These are phyloP conservation scores for Zymoseptoria brevis DNA, from an alignment of 2,329 filamentous ascomycete genomes.

Conservation along the genomic window DNA sequence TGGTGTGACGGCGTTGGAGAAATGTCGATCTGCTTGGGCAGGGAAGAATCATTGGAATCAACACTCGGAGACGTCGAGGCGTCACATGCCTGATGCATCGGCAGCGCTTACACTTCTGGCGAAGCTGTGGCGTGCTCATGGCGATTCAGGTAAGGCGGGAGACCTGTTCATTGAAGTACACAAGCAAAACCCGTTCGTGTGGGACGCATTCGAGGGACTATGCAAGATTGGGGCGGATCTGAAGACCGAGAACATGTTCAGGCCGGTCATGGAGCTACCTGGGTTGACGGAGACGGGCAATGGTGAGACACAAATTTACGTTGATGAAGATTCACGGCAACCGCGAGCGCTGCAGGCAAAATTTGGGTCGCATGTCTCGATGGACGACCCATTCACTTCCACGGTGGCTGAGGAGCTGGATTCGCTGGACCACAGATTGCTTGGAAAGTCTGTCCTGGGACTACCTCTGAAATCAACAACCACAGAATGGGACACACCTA, in stretches of 20 bases:
- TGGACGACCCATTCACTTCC: conserved; percentile 39
- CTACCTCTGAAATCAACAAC: conserved; percentile 16
- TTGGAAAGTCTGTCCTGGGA: conserved; percentile 32
- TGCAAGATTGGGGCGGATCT: conserved; percentile 77
- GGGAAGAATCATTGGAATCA: conserved; percentile 67
- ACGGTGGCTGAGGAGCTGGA: conserved; percentile 26
- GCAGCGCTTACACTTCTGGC: conserved; percentile 77
- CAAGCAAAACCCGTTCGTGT: conserved; percentile 90
- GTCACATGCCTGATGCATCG: conserved; percentile 72
- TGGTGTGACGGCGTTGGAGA: conserved; percentile 76
- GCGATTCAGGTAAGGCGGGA: conserved; percentile 72
- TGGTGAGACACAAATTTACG: conserved; percentile 22
- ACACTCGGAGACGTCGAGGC: conserved; percentile 67
- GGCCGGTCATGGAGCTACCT: conserved; percentile 56
- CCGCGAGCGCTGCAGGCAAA: conserved; percentile 21
- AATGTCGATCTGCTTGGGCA: conserved; percentile 66
- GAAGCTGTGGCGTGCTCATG: conserved; percentile 76
- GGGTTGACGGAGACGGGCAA: conserved; percentile 29
- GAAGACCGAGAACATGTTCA: conserved; percentile 79
- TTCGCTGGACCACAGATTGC: conserved; percentile 32
- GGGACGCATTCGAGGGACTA: conserved; percentile 87
- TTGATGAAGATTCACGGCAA: conserved; percentile 20
- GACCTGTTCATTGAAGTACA: conserved; percentile 81
- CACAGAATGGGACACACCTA: conserved; percentile 40
- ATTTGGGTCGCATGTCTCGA: conserved; percentile 10